Percentiles rank a stretch among this genome's conserved stretches.
phyloP scores from a whole-genome alignment of 371 early-diverging fungal species.

The Hamiltosporidium magnivora region DNA sequence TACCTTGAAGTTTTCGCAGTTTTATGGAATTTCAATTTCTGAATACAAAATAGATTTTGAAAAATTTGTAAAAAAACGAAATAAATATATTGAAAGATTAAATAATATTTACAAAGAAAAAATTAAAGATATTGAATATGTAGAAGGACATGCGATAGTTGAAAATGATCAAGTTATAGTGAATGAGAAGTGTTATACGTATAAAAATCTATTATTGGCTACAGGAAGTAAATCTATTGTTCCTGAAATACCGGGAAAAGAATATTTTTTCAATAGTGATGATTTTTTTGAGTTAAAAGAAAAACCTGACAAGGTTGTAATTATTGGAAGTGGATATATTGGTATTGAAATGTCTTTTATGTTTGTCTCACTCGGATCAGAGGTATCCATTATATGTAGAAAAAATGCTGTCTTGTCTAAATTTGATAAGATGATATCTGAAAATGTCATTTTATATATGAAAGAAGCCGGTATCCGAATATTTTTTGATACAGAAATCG shows the following conservation, averaged over 20 bases:
- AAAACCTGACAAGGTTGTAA: constrained; percentile 75
- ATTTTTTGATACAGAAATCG: constrained; percentile 59
- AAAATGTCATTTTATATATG: constrained; percentile 67
- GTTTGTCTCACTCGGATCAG: constrained; percentile 69
- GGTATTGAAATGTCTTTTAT: constrained; percentile 86
- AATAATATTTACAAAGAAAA: constrained; percentile 83
- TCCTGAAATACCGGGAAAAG: constrained; percentile 30
- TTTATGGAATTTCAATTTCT: constrained; percentile 67
- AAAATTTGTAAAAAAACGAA: constrained; percentile 69
- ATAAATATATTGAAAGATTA: constrained; percentile 78
- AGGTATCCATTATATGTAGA: constrained; percentile 71
- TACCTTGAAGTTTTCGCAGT: constrained; percentile 66
- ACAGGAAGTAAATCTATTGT: constrained; percentile 56
- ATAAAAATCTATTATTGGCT: constrained; percentile 17
- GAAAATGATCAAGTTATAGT: constrained; percentile 63
- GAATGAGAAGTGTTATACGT: constrained; percentile 54
- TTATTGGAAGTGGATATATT: constrained; percentile 68
- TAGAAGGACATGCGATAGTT: constrained; percentile 71
- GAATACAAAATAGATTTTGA: constrained; percentile 46
- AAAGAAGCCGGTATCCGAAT: constrained; percentile 62
- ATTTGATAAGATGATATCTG: constrained; percentile 74
- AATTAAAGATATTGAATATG: constrained; percentile 67
- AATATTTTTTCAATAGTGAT: constrained; percentile 69
- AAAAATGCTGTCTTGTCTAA: constrained; percentile 67
- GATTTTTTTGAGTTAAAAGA: constrained; percentile 79